phyloP scores from a whole-genome alignment of 257 asterid genomes.

The Parsonsia alboflavescens region DNA sequence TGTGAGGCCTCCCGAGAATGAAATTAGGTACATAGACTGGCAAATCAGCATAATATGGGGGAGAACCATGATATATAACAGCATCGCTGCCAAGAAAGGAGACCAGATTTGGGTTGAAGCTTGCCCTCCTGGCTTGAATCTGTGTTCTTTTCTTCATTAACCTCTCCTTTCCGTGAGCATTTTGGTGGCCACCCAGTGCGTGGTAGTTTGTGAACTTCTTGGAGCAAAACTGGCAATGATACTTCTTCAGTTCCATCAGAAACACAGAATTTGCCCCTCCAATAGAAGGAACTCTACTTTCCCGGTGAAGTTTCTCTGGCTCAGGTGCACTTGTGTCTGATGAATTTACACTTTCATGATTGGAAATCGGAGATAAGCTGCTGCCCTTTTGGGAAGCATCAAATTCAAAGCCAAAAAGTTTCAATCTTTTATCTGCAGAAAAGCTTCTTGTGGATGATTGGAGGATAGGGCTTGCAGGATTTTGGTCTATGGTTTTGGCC shows the following conservation, averaged over 20 bases:
- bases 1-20: slow-evolving; percentile 4
- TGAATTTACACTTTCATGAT: slow-evolving; percentile 10
- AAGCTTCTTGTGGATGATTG: slow-evolving; percentile 5
- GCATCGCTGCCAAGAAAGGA: background rate
- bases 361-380: background rate
- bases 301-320: background rate
- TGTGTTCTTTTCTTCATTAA: slow-evolving; percentile 14
- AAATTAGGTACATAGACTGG: background rate
- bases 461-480: slow-evolving; percentile 1
- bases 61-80: slow-evolving; percentile 7
- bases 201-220: slow-evolving; percentile 1
- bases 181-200: slow-evolving; percentile 9
- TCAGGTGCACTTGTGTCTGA: background rate
- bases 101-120: background rate
- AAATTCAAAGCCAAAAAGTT: slow-evolving; percentile 23
- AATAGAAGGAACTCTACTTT: background rate
- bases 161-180: slow-evolving; percentile 18
- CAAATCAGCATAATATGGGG: background rate
- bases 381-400: slow-evolving; percentile 7
- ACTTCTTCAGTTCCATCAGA: background rate
- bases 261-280: background rate
- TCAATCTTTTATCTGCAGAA: slow-evolving; percentile 14
- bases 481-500: background rate
- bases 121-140: slow-evolving; percentile 14
- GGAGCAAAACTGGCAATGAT: background rate